Evolutionary conservation across 805 yeast genomes (phyloP), one percentile per base, ranked within the genome.

Genomic region (Wickerhamiella bombiphila): DNA sequence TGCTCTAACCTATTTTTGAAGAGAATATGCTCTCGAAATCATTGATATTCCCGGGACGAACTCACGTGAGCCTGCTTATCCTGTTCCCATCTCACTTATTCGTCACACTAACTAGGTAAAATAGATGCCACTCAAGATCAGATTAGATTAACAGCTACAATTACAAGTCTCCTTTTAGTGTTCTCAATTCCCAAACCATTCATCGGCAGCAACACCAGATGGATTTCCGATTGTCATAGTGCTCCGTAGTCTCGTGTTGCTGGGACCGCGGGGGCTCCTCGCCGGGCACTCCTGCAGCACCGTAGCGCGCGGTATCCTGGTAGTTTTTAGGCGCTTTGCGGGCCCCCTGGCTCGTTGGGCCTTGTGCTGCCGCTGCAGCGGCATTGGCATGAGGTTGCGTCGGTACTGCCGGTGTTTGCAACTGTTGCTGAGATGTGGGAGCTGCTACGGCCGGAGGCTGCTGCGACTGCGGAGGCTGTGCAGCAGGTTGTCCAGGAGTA

Each of bases 401-500:
- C 13, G 35, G 42, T 3, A 34, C 33, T 4, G 32, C 36, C n/a
- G 8, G 29, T 29, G 15, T 29, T 37, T 17, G 40, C 21, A 30
- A n/a, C 31, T n/a, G 39, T 20, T 22, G 36, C 36, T 6, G 32
- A 19, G 18, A 13, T 19, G 4, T 28, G n/a, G 9, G 35, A 36
- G n/a, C 35, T 28, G 22, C 43, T 17, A 16, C 17, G 26, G 16
- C 25, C n/a, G n/a, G n/a, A n/a, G n/a, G n/a, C n/a, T n/a, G n/a
- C 39, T 4, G 35, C 39, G 35, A 17, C 30, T 22, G 22, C 21
- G 26, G 32, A 22, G 29, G 14, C 15, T 9, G 28, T 26, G 9
- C 34, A 28, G 26, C 39, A 28, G 43, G 34, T 17, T 38, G 36
- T 28, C 35, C 36, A 22, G 38, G 46, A 30, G 39, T 46, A 35